Percentiles rank a stretch among this genome's conserved stretches.
Evolutionary conservation across 306 rosid species (phyloP).

Genomic region (Sophora flavescens): DNA sequence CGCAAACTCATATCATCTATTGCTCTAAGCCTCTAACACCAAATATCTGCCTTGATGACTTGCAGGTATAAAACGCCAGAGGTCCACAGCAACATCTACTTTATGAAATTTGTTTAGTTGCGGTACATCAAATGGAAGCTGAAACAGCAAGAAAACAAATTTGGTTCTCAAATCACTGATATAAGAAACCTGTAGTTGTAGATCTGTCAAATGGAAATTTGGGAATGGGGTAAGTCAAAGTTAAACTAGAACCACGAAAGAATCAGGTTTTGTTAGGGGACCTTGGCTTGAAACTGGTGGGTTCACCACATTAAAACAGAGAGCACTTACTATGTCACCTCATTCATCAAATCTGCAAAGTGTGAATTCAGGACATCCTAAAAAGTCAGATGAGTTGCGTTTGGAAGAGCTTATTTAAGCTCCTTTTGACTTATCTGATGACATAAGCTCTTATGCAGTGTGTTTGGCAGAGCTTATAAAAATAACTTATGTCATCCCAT

Average conservation of each 20-base stretch:
- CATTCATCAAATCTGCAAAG: conserved; percentile 18
- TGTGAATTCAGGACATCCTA: not conserved
- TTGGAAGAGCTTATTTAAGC: too few species aligned
- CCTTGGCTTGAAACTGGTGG: not conserved
- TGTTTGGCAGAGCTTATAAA: too few species aligned
- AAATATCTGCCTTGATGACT: conserved; percentile 44
- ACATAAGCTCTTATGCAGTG: too few species aligned
- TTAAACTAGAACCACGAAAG: not conserved
- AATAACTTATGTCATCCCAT: too few species aligned
- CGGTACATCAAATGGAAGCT: conserved; percentile 84
- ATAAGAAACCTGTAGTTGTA: conserved; percentile 13
- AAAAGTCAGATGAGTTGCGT: conserved; percentile 11
- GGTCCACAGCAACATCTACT: conserved; percentile 87
- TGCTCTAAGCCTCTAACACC: conserved; percentile 25
- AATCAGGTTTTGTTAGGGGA: not conserved
- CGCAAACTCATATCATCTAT: conserved; percentile 23
- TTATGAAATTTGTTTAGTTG: conserved; percentile 86
- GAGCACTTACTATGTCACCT: not conserved
- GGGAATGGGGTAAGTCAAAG: not conserved
- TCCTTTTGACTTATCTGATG: too few species aligned
- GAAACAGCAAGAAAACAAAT: conserved; percentile 38
- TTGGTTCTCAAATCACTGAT: not conserved
- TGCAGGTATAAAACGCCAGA: conserved; percentile 86
- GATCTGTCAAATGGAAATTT: not conserved
- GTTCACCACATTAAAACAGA: not conserved